A percentile compares a stretch with the other conserved stretches of the same genome.
Conservation (phyloP, 306 rosid species). For the Gastrolobium villosum region DNA sequence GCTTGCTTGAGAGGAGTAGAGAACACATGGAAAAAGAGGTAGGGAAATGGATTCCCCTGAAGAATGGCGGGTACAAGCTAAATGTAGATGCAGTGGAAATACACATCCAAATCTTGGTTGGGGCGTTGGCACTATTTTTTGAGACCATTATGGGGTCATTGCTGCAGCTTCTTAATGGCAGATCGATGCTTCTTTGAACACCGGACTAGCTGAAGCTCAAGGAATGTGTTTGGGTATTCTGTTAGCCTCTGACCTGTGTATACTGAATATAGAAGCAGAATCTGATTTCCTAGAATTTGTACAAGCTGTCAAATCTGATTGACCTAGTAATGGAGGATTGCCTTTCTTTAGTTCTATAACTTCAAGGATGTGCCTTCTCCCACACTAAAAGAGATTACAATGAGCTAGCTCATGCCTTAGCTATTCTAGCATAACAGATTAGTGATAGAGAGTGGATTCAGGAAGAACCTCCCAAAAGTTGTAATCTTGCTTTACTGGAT, state of each 20-base stretch:
- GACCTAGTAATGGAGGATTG: not conserved
- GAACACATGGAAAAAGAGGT: not conserved
- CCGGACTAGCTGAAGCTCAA: not conserved
- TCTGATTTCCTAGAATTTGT: not conserved
- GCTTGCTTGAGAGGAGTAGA: not conserved
- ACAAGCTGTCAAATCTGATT: not conserved
- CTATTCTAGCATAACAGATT: not conserved
- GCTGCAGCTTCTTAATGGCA: not conserved
- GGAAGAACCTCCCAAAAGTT: not conserved
- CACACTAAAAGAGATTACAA: not conserved
- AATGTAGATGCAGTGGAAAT: not conserved
- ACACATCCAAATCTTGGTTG: not conserved
- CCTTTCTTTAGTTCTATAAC: not conserved
- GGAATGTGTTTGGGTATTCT: not conserved
- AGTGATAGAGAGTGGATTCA: not conserved
- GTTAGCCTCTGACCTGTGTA: not conserved
- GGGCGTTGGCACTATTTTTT: not conserved
- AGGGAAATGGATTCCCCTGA: not conserved
- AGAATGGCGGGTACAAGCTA: not conserved
- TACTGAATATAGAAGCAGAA: not conserved
- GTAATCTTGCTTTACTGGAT: slow-evolving; percentile 19
- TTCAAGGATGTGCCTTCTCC: not conserved
- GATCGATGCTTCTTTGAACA: not conserved
- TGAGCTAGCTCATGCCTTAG: slow-evolving; percentile 8
- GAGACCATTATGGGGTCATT: not conserved